Percentiles rank a stretch among this genome's conserved stretches.
These are phyloP conservation scores for Dalbergia oliveri DNA, from an alignment of 306 rosid species.

Conservation along the genomic window DNA sequence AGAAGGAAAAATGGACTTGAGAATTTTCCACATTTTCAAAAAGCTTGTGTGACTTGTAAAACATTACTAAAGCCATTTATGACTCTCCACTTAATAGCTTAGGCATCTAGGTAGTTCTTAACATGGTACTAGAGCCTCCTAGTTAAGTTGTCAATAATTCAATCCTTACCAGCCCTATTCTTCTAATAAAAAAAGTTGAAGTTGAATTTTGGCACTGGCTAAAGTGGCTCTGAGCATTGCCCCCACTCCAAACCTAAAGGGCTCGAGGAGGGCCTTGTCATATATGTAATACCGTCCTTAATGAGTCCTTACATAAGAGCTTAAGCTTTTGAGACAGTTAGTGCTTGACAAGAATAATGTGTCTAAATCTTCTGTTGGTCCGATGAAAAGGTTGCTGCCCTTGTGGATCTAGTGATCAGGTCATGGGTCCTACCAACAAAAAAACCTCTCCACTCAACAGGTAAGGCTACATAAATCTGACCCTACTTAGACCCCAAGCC, in stretches of 20 bases:
- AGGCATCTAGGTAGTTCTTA: no score
- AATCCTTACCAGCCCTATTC: no score
- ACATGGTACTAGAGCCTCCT: no score
- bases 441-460: background rate
- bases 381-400: background rate
- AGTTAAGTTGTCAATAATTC: no score
- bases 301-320: background rate
- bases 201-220: background rate
- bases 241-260: background rate
- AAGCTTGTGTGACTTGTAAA: background rate
- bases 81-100: no score
- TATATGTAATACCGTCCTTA: background rate
- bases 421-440: background rate
- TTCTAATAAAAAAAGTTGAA: background rate
- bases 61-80: no score
- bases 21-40: background rate
- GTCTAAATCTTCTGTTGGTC: background rate
- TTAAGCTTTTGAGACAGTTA: background rate
- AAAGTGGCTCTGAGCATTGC: background rate
- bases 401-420: background rate
- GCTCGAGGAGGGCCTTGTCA: background rate
- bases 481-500: background rate
- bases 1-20: background rate
- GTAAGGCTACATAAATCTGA: conserved; percentile 5
- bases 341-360: background rate